Percentiles rank a stretch among this genome's conserved stretches.
These are phyloP conservation scores for Nakazawaea peltata DNA, from an alignment of 805 yeast genomes.

Conservation along the genomic window DNA sequence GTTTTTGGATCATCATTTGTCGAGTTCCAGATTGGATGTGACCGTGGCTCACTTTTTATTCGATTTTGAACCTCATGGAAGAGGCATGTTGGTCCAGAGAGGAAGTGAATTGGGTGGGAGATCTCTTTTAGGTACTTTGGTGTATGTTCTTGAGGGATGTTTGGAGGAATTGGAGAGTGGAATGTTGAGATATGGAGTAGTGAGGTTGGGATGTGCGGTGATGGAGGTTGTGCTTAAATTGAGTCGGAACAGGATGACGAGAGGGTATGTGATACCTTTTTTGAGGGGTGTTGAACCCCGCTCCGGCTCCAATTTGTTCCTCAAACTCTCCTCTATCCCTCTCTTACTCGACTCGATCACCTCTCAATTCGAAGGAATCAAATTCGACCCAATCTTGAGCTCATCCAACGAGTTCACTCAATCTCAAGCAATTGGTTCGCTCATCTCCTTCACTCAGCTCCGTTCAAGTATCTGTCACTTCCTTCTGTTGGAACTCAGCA, in stretches of 20 bases:
- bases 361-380: slow-evolving; percentile 48
- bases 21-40: slow-evolving; percentile 30
- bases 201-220: slow-evolving; percentile 47
- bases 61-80: slow-evolving; percentile 52
- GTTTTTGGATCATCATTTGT: slow-evolving; percentile 45
- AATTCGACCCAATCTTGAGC: slow-evolving; percentile 32
- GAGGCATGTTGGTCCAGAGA: slow-evolving; percentile 11
- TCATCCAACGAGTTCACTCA: slow-evolving; percentile 20
- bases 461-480: slow-evolving; percentile 57
- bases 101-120: slow-evolving; percentile 47
- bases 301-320: slow-evolving; percentile 47
- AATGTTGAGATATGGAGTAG: slow-evolving; percentile 41
- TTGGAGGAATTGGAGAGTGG: slow-evolving; percentile 30
- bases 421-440: slow-evolving; percentile 38
- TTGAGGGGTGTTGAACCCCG: too few species aligned
- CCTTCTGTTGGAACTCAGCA: slow-evolving; percentile 67
- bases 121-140: slow-evolving; percentile 49
- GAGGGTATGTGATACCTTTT: slow-evolving; percentile 38
- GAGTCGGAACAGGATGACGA: slow-evolving; percentile 47
- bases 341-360: slow-evolving; percentile 40
- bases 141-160: slow-evolving; percentile 40
- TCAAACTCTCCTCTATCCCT: slow-evolving; percentile 40
- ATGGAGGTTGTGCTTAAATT: slow-evolving; percentile 59
- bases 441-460: slow-evolving; percentile 52
- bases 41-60: slow-evolving; percentile 68